Conservation (phyloP, 2,329 filamentous ascomycete genomes). For the Beauveria sp. region DNA sequence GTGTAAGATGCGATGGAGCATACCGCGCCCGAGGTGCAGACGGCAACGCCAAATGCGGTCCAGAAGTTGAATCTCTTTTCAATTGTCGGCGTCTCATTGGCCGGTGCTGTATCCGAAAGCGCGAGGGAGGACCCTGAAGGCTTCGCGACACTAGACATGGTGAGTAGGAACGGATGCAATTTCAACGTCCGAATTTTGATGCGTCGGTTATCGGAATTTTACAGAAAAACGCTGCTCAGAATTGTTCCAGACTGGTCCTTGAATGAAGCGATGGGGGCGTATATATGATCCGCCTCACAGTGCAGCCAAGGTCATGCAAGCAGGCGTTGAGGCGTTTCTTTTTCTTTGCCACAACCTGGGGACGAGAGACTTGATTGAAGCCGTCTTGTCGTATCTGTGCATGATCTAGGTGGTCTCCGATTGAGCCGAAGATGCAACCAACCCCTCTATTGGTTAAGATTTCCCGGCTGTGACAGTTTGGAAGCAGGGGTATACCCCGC, state of each 20-base stretch:
- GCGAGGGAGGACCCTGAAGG: not conserved
- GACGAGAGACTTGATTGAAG: too few species aligned
- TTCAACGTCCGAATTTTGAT: not conserved
- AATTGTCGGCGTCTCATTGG: not conserved
- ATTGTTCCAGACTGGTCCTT: too few species aligned
- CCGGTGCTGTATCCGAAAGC: not conserved
- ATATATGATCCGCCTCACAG: too few species aligned
- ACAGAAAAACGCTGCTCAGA: not conserved
- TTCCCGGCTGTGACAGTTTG: not conserved
- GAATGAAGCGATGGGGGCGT: too few species aligned
- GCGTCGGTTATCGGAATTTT: too few species aligned
- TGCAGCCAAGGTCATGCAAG: too few species aligned
- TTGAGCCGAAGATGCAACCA: too few species aligned
- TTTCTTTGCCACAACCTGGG: too few species aligned
- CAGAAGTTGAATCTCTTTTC: not conserved
- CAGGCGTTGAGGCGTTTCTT: too few species aligned
- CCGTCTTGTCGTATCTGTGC: too few species aligned
- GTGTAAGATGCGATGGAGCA: not conserved
- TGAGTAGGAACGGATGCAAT: not conserved
- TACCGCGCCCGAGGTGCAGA: not conserved
- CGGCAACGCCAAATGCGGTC: not conserved
- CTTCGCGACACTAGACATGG: not conserved
- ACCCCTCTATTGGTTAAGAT: not conserved
- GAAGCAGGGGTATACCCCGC: too few species aligned
- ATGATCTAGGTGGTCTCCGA: too few species aligned